Evolutionary conservation across 495 filamentous ascomycete genomes (phyloP).

Genomic region (Cenococcum geophilum): DNA sequence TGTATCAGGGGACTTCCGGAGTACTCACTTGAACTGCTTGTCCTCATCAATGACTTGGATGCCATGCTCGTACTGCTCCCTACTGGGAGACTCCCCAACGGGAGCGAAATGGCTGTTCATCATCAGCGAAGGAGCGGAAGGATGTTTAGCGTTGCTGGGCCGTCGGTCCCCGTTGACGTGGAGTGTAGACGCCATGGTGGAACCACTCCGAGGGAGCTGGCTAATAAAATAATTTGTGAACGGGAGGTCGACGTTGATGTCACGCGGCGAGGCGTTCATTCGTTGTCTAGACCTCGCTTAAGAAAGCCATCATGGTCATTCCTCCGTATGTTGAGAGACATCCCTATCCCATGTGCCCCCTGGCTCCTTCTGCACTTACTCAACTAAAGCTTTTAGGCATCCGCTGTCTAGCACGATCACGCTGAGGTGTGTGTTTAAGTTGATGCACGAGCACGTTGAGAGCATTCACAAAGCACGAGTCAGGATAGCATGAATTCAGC

Average conservation of each 20-base stretch:
- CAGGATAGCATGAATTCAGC: slow-evolving; percentile 5
- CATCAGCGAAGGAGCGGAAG: slow-evolving; percentile 53
- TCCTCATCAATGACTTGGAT: slow-evolving; percentile 95
- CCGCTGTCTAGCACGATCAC: too few relatives aligned
- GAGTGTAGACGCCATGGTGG: slow-evolving; percentile 14
- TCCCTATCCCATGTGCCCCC: too few relatives aligned
- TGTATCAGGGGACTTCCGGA: slow-evolving; percentile 3
- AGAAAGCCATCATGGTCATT: slow-evolving; percentile 2
- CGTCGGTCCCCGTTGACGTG: slow-evolving; percentile 28
- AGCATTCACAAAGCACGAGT: background rate
- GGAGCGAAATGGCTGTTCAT: slow-evolving; percentile 87
- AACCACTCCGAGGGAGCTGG: background rate
- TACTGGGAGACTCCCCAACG: slow-evolving; percentile 59
- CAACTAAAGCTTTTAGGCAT: too few relatives aligned
- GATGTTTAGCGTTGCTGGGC: slow-evolving; percentile 26
- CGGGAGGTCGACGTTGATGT: slow-evolving; percentile 25
- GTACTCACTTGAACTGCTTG: slow-evolving; percentile 86
- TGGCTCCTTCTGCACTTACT: too few relatives aligned
- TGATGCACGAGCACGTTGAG: background rate
- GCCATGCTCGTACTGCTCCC: slow-evolving; percentile 78
- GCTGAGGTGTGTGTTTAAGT: too few relatives aligned
- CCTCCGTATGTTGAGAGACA: background rate
- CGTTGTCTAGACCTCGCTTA: slow-evolving; percentile 17
- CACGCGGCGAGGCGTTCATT: slow-evolving; percentile 20
- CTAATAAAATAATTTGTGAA: slow-evolving; percentile 19